Conservation (phyloP, 768 basidiomycete species). For the Macrolepiota dolichaula region DNA sequence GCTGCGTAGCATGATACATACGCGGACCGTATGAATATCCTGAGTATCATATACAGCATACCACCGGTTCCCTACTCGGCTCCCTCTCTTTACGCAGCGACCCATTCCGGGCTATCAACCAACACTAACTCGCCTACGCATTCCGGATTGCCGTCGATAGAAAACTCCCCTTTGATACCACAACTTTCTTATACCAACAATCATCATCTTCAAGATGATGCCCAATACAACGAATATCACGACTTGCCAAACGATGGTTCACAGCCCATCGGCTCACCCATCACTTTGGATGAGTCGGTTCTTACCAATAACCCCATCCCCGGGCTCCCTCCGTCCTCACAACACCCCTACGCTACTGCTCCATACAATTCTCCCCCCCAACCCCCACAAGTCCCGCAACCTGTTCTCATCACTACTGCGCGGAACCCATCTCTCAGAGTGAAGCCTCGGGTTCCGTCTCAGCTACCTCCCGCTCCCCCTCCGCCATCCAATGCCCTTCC, state of each 20-base stretch:
- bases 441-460: constrained; percentile 49
- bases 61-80: constrained; percentile 70
- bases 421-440: constrained; percentile 36
- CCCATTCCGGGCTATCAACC: constrained; percentile 39
- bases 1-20: constrained; percentile 83
- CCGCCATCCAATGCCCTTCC: constrained; percentile 62
- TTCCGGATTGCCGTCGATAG: constrained; percentile 49
- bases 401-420: constrained; percentile 19
- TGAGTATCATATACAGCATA: constrained; percentile 86
- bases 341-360: constrained; percentile 55
- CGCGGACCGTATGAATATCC: constrained; percentile 90
- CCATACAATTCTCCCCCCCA: constrained; percentile 36
- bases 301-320: constrained; percentile 25
- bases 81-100: constrained; percentile 41
- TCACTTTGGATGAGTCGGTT: constrained; percentile 34
- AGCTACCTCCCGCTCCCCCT: constrained; percentile 60
- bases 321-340: constrained; percentile 28
- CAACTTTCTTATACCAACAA: constrained; percentile 29
- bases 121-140: constrained; percentile 44
- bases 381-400: constrained; percentile 9
- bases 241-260: constrained; percentile 22
- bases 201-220: constrained; percentile 35
- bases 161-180: constrained; percentile 39
- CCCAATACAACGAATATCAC: constrained; percentile 21
- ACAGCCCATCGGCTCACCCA: constrained; percentile 37